Conservation (phyloP, 768 basidiomycete species). For the Gautieria morchelliformis region DNA sequence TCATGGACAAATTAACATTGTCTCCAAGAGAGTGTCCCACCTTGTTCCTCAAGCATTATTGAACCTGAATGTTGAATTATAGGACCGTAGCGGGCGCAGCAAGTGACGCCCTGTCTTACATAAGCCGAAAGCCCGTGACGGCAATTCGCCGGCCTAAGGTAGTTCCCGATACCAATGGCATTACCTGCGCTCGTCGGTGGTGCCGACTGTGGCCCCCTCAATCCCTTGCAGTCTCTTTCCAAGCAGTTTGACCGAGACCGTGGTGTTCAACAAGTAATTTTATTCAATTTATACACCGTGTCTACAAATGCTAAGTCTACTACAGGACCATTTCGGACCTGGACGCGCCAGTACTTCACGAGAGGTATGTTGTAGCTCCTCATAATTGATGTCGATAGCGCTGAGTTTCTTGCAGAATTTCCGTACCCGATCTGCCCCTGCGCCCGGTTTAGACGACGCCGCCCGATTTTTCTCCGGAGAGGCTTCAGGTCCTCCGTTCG, state of each 20-base stretch:
- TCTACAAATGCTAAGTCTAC: neutral
- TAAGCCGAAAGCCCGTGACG: too few relatives aligned
- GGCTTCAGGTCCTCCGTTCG: slow-evolving; percentile 18
- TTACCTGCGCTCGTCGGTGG: slow-evolving; percentile 70
- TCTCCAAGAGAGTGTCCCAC: too few relatives aligned
- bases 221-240: slow-evolving; percentile 69
- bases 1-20: too few relatives aligned
- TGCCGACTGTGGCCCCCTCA: slow-evolving; percentile 79
- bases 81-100: too few relatives aligned
- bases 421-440: slow-evolving; percentile 39
- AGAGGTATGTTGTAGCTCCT: slow-evolving; percentile 36
- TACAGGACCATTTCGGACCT: slow-evolving; percentile 61
- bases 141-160: too few relatives aligned
- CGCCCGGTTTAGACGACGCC: slow-evolving; percentile 43
- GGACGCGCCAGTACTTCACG: slow-evolving; percentile 52
- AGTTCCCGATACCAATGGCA: slow-evolving; percentile 40
- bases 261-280: slow-evolving; percentile 61
- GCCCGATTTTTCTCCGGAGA: slow-evolving; percentile 52
- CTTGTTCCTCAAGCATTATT: too few relatives aligned
- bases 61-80: too few relatives aligned
- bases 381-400: neutral
- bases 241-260: slow-evolving; percentile 76
- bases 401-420: slow-evolving; percentile 36
- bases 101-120: too few relatives aligned
- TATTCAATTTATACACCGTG: neutral